Base-by-base conservation (phyloP, 805 yeast species). In the Metschnikowia reukaufii region DNA sequence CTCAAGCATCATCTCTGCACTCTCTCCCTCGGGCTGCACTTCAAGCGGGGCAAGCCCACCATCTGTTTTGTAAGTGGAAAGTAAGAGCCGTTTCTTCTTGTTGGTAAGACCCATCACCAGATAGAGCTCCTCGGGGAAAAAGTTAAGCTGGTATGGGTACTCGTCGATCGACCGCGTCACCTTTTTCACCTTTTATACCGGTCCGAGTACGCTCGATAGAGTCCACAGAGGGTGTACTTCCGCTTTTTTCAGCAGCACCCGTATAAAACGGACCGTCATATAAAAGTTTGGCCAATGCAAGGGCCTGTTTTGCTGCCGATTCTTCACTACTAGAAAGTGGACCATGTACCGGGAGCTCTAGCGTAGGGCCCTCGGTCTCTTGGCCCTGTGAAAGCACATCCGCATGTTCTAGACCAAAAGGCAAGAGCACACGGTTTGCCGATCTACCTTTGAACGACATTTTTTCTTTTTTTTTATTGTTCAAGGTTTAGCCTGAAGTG, bases 161-260 rank as follows among this genome's bases (percentile, higher is more conserved):
- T 86, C 90, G 50, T 83, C 85, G 7, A 85, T 78, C 2, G 91
- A 82, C 42, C 84, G 76, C 1, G 89, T 88, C 13, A 84, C 77
- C 58, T 78, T 81, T 46, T 87, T 77, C 56, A 81, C 82, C 62
- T 84, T 84, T 84, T 71, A 65, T 87, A 91, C 62, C 74, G 76
- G 64, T 91, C 97, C 2, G 95, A 82, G 61, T 88, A 88, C 97
- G 76, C 60, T 83, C 80, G 36, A 91, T 77, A 1, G 92, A 90
- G 61, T 88, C 96, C n/a, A n/a, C n/a, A 0, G 66, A 57, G 0
- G 60, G 56, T 2, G 60, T 56, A 8, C 42, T 45, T 13, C 63
- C 57, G n/a, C 50, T 45, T 34, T 61, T 67, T 5, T 67, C 48
- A 19, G 75, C 62, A 1, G 78, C 65, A 0, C 89, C 90, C 0